Evolutionary conservation across 169 alveolate genomes (phyloP).

Genomic region (Plasmodium fragile): DNA sequence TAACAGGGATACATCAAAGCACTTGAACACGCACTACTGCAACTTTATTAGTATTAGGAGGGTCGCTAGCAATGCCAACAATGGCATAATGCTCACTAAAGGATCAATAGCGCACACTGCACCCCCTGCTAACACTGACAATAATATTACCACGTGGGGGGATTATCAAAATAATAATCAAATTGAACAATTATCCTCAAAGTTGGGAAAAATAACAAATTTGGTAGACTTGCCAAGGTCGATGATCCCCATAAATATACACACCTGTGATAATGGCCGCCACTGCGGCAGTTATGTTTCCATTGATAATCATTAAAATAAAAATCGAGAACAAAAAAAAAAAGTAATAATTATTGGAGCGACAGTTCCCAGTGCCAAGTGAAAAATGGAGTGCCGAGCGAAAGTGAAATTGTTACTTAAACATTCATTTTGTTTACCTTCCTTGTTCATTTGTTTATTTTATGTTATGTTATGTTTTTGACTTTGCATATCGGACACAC

Average conservation of each 20-base stretch:
- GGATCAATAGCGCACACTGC: not conserved
- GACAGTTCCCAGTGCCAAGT: not conserved
- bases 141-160: not conserved
- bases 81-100: not conserved
- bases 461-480: not conserved
- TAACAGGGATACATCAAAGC: not conserved
- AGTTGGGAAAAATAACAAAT: not conserved
- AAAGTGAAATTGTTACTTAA: not conserved
- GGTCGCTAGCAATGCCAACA: not conserved
- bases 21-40: not conserved
- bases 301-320: not conserved
- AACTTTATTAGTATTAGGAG: not conserved
- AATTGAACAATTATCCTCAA: not conserved
- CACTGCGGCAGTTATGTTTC: not conserved
- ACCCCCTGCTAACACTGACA: not conserved
- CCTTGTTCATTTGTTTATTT: too few relatives aligned
- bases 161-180: not conserved
- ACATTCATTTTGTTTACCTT: not conserved
- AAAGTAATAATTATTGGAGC: not conserved
- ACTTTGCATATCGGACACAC: not conserved
- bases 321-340: not conserved
- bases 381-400: not conserved
- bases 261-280: not conserved
- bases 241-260: not conserved
- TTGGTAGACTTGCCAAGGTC: not conserved